Conservation (phyloP, 2,329 filamentous ascomycete genomes). For the Trichothecium roseum region DNA sequence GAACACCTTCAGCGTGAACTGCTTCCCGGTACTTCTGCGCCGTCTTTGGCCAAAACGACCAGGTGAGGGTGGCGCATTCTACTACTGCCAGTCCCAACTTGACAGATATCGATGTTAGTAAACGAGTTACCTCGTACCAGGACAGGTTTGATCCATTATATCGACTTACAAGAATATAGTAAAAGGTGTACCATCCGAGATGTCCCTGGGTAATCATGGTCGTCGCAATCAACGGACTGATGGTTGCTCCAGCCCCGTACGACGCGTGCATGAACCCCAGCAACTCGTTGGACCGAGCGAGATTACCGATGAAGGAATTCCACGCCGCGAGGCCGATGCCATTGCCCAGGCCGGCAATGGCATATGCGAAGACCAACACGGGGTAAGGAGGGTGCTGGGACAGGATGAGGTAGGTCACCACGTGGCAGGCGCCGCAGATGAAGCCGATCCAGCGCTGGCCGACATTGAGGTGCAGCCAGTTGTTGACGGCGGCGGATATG, state of each 20-base stretch:
- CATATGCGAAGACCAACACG: constrained; percentile 53
- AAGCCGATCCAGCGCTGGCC: constrained; percentile 48
- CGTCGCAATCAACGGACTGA: constrained; percentile 62
- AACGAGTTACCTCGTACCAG: too few species aligned
- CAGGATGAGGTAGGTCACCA: constrained; percentile 54
- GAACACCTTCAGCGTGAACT: constrained; percentile 11
- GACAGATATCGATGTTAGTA: constrained; percentile 19
- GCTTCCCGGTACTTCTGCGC: constrained; percentile 40
- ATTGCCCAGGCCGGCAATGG: constrained; percentile 60
- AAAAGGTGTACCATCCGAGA: constrained; percentile 60
- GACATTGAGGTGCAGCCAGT: constrained; percentile 22
- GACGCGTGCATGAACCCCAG: constrained; percentile 58
- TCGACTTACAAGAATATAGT: constrained; percentile 64
- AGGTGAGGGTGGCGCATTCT: constrained; percentile 36
- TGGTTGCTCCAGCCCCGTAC: constrained; percentile 58
- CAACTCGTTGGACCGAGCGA: constrained; percentile 59
- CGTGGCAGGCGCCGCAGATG: constrained; percentile 47
- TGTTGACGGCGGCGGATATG: constrained; percentile 50
- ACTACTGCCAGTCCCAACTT: constrained; percentile 48
- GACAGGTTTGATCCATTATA: too few species aligned
- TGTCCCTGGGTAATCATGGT: constrained; percentile 53
- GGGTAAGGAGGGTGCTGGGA: constrained; percentile 58
- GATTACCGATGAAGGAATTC: constrained; percentile 51
- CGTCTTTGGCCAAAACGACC: constrained; percentile 52
- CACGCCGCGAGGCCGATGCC: constrained; percentile 49